Evolutionary conservation across 768 basidiomycete genomes (phyloP), one percentile per base, ranked within the genome.

Genomic region (Fibroporia radiculosa): DNA sequence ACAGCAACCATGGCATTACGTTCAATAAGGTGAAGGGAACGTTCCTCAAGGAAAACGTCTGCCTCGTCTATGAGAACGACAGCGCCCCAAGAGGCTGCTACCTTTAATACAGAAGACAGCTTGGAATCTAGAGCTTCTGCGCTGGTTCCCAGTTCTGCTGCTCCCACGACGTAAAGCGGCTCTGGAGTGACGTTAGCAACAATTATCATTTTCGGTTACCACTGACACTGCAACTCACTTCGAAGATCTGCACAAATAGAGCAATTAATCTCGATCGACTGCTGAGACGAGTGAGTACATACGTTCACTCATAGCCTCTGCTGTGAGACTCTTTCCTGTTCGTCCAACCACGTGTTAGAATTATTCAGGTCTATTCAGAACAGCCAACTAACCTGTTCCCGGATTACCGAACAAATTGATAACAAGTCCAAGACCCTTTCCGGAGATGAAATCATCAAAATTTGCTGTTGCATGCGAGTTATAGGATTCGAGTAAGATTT

Each of bases 1-100:
- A 82, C 80, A 3, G 80, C 80, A 5, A 85, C 80, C 73, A 84
- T 80, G 1, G 81, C 81, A 51, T 84, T 85, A 10, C 82, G 70
- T 53, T 78, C 70, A 11, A 83, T 56, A 54, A 82, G 75, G 44
- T 80, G 76, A 29, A 82, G 63, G 3, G 77, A 77, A 5, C 82
- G 74, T 56, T 78, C 75, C 54, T 84, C 82, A 24, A 85, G 68
- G 72, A 83, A 85, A 3, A 85, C 80, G 60, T 85, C 81, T 4
- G 80, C 79, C 45, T 59, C 62, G 54, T 65, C 62, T 31, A 64
- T 60, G 26, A 66, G 56, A 3, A 65, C 60, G 16, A 66, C 59
- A 3, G 65, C 63, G 20, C 58, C 56, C 65, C 65, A 66, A 3
- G 56, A 49, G 5, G 62, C 58, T 3, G 61, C 58, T 25, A 63